These are phyloP conservation scores for Cordyceps fumosorosea DNA, from an alignment of 2,329 filamentous ascomycete species.

Conservation along the genomic window DNA sequence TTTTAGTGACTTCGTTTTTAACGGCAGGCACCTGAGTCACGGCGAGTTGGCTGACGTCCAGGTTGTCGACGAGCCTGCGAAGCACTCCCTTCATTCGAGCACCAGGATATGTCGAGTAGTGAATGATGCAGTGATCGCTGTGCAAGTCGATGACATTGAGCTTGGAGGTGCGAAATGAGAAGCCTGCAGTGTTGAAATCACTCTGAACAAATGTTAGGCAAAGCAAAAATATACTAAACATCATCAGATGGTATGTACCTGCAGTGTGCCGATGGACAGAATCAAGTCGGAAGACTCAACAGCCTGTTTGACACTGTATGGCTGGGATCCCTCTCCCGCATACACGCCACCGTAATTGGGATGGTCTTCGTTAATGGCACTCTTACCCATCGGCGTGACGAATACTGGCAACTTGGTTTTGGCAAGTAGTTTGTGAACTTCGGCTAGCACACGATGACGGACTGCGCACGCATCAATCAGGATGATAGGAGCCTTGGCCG, in stretches of 20 bases:
- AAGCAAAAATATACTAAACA: not conserved
- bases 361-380: constrained; percentile 70
- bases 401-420: constrained; percentile 74
- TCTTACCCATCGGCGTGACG: constrained; percentile 87
- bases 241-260: constrained; percentile 23
- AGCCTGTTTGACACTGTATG: constrained; percentile 52
- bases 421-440: constrained; percentile 65
- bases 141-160: constrained; percentile 78
- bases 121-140: constrained; percentile 63
- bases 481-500: constrained; percentile 68
- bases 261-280: constrained; percentile 60
- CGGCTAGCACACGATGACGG: constrained; percentile 64
- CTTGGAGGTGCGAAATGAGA: constrained; percentile 71
- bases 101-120: constrained; percentile 72
- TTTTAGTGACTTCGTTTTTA: constrained; percentile 40
- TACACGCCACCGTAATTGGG: constrained; percentile 80
- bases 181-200: constrained; percentile 78
- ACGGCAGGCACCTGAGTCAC: constrained; percentile 47
- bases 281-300: constrained; percentile 67
- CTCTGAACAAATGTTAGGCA: constrained; percentile 35
- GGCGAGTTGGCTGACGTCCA: constrained; percentile 53
- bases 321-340: constrained; percentile 67
- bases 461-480: constrained; percentile 80
- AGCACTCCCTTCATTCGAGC: constrained; percentile 75
- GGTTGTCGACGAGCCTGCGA: constrained; percentile 56